Percentiles rank a stretch among this genome's conserved stretches.
Conservation (phyloP, 768 basidiomycete species). For the Hericium alpestre region DNA sequence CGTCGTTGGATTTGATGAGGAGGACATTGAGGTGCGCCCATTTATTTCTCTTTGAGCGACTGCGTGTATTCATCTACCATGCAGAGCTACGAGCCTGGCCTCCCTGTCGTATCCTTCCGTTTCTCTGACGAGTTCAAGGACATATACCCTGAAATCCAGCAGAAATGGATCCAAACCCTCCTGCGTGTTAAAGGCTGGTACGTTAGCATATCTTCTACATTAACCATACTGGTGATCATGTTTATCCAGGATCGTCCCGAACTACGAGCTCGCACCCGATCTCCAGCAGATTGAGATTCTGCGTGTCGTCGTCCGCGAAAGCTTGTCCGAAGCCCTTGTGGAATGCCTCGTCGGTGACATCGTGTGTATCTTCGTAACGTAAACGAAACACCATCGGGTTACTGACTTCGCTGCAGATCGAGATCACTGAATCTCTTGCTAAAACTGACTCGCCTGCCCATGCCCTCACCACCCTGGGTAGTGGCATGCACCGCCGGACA, state of each 20-base stretch:
- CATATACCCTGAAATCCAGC: constrained; percentile 46
- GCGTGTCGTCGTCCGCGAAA: constrained; percentile 53
- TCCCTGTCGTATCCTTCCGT: constrained; percentile 44
- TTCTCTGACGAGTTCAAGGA: constrained; percentile 44
- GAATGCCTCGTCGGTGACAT: constrained; percentile 55
- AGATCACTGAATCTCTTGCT: constrained; percentile 50
- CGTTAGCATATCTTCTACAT: neutral
- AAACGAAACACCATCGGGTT: neutral
- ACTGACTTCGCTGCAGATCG: constrained; percentile 30
- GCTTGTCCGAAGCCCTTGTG: constrained; percentile 37
- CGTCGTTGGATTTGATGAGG: constrained; percentile 32
- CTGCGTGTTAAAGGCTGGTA: constrained; percentile 37
- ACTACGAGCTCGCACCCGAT: constrained; percentile 48
- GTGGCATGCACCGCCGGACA: constrained; percentile 17
- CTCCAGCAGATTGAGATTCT: constrained; percentile 44
- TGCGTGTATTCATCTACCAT: neutral
- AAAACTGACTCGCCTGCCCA: constrained; percentile 38
- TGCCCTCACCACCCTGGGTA: constrained; percentile 35
- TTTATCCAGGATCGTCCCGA: constrained; percentile 39
- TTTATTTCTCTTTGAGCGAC: neutral
- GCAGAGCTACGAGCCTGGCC: constrained; percentile 36
- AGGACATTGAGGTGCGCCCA: constrained; percentile 44
- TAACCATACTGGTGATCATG: neutral
- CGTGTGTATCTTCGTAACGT: constrained; percentile 28
- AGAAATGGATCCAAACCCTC: constrained; percentile 45